Conservation (phyloP, 2,329 filamentous ascomycete species). For the Diaporthe destruens region DNA sequence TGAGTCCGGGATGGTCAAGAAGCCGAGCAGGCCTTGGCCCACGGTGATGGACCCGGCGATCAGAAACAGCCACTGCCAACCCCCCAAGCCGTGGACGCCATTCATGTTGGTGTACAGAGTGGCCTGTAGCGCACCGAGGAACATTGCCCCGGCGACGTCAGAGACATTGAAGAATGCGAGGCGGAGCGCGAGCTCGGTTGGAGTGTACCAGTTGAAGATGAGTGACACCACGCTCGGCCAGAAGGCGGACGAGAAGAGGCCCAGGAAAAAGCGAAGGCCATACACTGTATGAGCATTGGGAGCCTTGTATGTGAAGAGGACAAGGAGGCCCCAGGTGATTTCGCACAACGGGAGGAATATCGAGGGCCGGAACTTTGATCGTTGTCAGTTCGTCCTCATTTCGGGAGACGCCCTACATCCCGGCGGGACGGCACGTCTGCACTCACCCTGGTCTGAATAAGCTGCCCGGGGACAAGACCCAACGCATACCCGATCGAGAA, state of each 20-base stretch:
- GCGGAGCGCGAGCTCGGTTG: constrained; percentile 54
- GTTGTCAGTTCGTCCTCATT: neutral
- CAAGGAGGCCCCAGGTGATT: constrained; percentile 48
- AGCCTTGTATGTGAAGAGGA: constrained; percentile 46
- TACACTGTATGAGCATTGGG: constrained; percentile 51
- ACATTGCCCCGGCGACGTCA: constrained; percentile 69
- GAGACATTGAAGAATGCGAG: constrained; percentile 59
- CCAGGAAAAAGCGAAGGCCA: constrained; percentile 53
- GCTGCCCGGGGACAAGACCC: constrained; percentile 27
- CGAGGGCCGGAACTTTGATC: constrained; percentile 39
- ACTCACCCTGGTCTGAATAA: constrained; percentile 42
- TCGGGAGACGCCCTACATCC: neutral
- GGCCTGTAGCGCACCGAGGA: constrained; percentile 76
- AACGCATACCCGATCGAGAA: constrained; percentile 36
- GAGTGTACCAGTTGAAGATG: constrained; percentile 63
- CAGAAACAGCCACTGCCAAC: constrained; percentile 69
- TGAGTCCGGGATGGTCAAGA: constrained; percentile 53
- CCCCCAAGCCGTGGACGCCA: constrained; percentile 55
- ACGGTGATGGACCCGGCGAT: constrained; percentile 53
- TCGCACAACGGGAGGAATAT: constrained; percentile 55
- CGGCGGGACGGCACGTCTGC: neutral
- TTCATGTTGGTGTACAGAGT: constrained; percentile 61
- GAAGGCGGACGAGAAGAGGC: constrained; percentile 50
- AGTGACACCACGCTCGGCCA: constrained; percentile 54
- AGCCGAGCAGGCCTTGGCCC: constrained; percentile 48